These are phyloP conservation scores for Phaeodactylum tricornutum DNA, from an alignment of 108 stramenopile species.

Conservation along the genomic window DNA sequence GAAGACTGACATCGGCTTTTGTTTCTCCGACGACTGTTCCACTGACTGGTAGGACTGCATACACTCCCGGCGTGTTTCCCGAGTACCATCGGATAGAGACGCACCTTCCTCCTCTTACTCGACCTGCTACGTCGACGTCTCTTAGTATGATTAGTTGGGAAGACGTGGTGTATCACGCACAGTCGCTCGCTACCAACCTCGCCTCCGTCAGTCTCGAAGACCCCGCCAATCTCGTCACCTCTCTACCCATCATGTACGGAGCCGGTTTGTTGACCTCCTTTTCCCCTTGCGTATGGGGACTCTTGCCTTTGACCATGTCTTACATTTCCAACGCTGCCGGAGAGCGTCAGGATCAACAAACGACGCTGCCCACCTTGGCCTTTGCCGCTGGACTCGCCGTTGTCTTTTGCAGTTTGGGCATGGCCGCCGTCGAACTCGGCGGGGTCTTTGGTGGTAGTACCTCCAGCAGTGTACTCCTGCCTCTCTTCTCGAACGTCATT, in stretches of 20 bases:
- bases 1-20: too few relatives aligned
- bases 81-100: too few relatives aligned
- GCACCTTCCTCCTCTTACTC: too few relatives aligned
- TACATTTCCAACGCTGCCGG: slow-evolving; percentile 46
- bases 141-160: slow-evolving; percentile 15
- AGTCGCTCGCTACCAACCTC: slow-evolving; percentile 40
- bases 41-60: too few relatives aligned
- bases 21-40: too few relatives aligned
- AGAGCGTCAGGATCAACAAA: slow-evolving; percentile 46
- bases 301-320: slow-evolving; percentile 66
- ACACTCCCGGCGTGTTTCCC: too few relatives aligned
- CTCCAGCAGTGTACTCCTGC: slow-evolving; percentile 15
- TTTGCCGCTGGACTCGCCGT: slow-evolving; percentile 52
- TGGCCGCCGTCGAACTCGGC: slow-evolving; percentile 54
- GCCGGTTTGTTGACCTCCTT: slow-evolving; percentile 64
- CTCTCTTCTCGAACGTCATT: slow-evolving; percentile 42
- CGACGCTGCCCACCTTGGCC: slow-evolving; percentile 51
- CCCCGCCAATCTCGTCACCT: slow-evolving; percentile 21
- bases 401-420: slow-evolving; percentile 65
- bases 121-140: not conserved
- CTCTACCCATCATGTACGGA: slow-evolving; percentile 57
- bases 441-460: slow-evolving; percentile 44
- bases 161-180: slow-evolving; percentile 57
- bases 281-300: slow-evolving; percentile 69
- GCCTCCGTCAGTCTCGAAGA: slow-evolving; percentile 32